These are phyloP conservation scores for Lactifluus echinatus DNA, from an alignment of 768 basidiomycete species.

Conservation along the genomic window DNA sequence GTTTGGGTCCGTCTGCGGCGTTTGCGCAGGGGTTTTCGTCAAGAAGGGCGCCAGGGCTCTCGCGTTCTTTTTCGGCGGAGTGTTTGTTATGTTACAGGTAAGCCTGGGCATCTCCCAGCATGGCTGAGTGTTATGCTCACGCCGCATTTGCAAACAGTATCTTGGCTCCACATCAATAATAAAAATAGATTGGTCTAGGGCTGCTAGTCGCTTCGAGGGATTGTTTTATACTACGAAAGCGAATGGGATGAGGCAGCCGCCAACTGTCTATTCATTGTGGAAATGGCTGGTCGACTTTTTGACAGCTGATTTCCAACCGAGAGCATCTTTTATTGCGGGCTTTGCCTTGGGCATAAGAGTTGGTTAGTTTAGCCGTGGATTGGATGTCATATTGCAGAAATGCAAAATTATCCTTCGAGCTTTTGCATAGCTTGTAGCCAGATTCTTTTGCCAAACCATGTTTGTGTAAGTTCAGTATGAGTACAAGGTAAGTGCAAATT, in stretches of 20 bases:
- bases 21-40: conserved; percentile 88
- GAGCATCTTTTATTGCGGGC: conserved; percentile 84
- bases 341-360: conserved; percentile 73
- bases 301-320: conserved; percentile 85
- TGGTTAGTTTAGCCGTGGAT: conserved; percentile 38
- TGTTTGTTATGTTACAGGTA: conserved; percentile 89
- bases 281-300: conserved; percentile 67
- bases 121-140: neutral
- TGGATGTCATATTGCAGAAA: neutral
- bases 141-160: conserved; percentile 45
- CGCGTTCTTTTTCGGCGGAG: conserved; percentile 82
- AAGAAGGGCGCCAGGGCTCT: conserved; percentile 86
- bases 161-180: conserved; percentile 64
- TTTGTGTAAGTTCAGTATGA: neutral
- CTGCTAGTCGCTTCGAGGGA: conserved; percentile 60
- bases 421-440: neutral
- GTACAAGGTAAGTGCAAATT: neutral
- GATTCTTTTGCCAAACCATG: neutral
- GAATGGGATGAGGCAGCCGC: conserved; percentile 45
- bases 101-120: conserved; percentile 21
- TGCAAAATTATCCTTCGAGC: neutral
- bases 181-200: conserved; percentile 70
- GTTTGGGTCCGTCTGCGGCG: conserved; percentile 82
- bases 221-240: conserved; percentile 58
- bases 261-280: conserved; percentile 59